These are phyloP conservation scores for Colletotrichum acutatum DNA, from an alignment of 2,329 filamentous ascomycete genomes.

Conservation along the genomic window DNA sequence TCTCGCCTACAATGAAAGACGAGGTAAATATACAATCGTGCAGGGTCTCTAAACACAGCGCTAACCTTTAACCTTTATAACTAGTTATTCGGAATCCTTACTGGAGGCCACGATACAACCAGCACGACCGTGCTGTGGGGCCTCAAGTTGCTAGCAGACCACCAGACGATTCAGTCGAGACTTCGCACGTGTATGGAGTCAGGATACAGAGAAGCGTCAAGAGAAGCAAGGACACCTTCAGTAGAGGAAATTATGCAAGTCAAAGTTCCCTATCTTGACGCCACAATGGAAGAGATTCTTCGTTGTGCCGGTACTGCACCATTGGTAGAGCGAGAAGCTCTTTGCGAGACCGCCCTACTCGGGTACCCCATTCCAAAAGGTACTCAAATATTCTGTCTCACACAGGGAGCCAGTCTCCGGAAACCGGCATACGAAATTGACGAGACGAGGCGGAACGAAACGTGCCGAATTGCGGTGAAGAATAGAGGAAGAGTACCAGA, in stretches of 20 bases:
- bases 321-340: conserved; percentile 39
- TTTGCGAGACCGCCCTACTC: conserved; percentile 40
- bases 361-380: conserved; percentile 41
- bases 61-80: not conserved
- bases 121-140: conserved; percentile 43
- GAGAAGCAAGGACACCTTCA: conserved; percentile 35
- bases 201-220: conserved; percentile 35
- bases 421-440: conserved; percentile 40
- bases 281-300: conserved; percentile 43
- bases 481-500: conserved; percentile 28
- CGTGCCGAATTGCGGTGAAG: conserved; percentile 30
- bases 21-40: not conserved
- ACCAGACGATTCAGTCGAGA: not conserved
- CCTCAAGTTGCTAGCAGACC: conserved; percentile 36
- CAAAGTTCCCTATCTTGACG: conserved; percentile 42
- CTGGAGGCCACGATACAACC: conserved; percentile 45
- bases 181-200: not conserved
- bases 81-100: conserved; percentile 42
- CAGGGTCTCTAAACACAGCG: not conserved
- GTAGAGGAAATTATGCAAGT: conserved; percentile 37
- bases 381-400: conserved; percentile 42
- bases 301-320: conserved; percentile 40
- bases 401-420: conserved; percentile 41
- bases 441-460: conserved; percentile 41
- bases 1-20: conserved; percentile 16